Conservation (phyloP, 2,329 filamentous ascomycete species). For the Aspergillus sp. region DNA sequence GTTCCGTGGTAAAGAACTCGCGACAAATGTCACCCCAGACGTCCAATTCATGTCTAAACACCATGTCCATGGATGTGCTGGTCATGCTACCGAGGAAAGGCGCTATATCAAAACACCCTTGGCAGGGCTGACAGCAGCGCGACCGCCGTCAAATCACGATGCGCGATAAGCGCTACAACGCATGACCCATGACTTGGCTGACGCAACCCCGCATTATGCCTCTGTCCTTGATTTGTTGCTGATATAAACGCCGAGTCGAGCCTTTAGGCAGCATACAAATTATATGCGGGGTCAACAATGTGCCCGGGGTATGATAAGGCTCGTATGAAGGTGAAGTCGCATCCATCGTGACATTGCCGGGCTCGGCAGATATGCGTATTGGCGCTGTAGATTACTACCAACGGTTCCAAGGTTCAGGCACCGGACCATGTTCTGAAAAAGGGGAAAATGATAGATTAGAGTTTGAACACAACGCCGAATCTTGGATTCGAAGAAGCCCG, state of each 20-base stretch:
- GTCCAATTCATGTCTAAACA: not conserved
- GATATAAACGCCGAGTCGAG: not conserved
- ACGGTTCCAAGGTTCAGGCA: not conserved
- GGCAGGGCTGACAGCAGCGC: constrained; percentile 3
- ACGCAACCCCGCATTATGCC: not conserved
- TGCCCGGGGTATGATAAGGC: not conserved
- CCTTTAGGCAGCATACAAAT: not conserved
- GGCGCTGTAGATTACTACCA: not conserved
- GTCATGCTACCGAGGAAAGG: not conserved
- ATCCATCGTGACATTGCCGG: not conserved
- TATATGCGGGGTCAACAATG: not conserved
- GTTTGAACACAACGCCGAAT: not conserved
- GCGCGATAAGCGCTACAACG: not conserved
- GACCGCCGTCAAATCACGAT: not conserved
- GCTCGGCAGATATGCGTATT: not conserved
- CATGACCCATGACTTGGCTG: not conserved
- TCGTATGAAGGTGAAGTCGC: not conserved
- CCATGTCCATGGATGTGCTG: constrained; percentile 1
- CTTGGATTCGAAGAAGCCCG: not conserved
- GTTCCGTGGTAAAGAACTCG: not conserved
- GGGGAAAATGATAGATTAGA: not conserved
- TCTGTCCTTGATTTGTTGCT: not conserved
- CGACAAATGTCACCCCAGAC: constrained; percentile 1
- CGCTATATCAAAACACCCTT: not conserved
- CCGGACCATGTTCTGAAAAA: not conserved